Conservation (phyloP, 805 yeast genomes). For the Starmerella kuoi region DNA sequence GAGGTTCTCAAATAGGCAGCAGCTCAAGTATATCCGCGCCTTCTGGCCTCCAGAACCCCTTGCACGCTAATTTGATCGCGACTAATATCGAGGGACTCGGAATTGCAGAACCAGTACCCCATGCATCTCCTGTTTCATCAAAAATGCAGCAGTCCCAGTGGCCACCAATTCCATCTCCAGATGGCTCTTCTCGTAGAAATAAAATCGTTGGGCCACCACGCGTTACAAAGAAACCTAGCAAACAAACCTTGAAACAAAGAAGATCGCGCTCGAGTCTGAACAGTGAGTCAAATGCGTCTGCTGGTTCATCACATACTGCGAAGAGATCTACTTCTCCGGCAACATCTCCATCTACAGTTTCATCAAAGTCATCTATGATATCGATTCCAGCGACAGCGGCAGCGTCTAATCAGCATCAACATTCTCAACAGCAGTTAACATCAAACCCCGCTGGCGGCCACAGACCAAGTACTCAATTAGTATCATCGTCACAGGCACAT, state of each 20-base stretch:
- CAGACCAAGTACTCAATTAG: no score
- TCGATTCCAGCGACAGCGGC: no score
- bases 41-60: background rate
- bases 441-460: no score
- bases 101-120: constrained; percentile 18
- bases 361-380: background rate
- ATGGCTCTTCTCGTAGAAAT: constrained; percentile 2
- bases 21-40: background rate
- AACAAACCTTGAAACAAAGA: constrained; percentile 11
- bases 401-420: no score
- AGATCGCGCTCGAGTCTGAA: constrained; percentile 12
- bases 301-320: background rate
- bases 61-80: background rate
- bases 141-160: constrained; percentile 4
- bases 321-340: constrained; percentile 3
- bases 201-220: constrained; percentile 10
- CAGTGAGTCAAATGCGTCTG: background rate
- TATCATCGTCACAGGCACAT: no score
- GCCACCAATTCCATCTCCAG: constrained; percentile 12
- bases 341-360: background rate
- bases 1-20: background rate
- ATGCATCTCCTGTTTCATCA: no score
- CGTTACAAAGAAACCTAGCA: constrained; percentile 18
- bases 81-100: constrained; percentile 18
- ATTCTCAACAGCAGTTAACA: no score